phyloP scores from a whole-genome alignment of 192 early-diverging fungal genomes.

The Coemansia sp. region DNA sequence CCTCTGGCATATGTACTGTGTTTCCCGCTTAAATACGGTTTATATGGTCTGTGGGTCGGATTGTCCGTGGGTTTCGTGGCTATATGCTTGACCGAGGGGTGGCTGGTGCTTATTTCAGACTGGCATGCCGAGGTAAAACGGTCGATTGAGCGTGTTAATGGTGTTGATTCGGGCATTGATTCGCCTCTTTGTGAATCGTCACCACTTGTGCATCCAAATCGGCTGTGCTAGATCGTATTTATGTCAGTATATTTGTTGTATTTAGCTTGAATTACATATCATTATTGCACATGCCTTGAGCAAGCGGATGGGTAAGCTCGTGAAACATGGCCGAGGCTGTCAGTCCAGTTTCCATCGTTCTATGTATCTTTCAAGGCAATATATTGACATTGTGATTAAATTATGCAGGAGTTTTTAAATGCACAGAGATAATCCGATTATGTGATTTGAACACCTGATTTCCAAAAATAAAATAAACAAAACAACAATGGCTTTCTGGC shows the following conservation, averaged over 20 bases:
- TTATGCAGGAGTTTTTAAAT: too few relatives aligned
- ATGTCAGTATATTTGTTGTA: not conserved
- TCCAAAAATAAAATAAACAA: too few relatives aligned
- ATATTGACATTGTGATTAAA: too few relatives aligned
- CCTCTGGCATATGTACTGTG: constrained; percentile 54
- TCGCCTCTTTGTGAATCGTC: constrained; percentile 24
- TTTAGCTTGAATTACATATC: not conserved
- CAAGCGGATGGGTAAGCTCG: too few relatives aligned
- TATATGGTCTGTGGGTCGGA: constrained; percentile 67
- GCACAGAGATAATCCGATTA: too few relatives aligned
- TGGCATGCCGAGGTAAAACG: constrained; percentile 34
- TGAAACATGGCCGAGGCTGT: too few relatives aligned
- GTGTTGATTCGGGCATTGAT: constrained; percentile 4
- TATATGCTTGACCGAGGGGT: constrained; percentile 26
- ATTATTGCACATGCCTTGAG: too few relatives aligned
- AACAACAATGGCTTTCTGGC: too few relatives aligned
- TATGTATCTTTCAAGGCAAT: too few relatives aligned
- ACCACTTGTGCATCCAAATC: constrained; percentile 14
- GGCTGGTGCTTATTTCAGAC: constrained; percentile 36
- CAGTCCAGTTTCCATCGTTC: too few relatives aligned
- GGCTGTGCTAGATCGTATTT: not conserved
- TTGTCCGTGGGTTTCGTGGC: constrained; percentile 38
- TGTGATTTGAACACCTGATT: too few relatives aligned
- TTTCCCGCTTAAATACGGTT: constrained; percentile 54
- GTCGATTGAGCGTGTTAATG: constrained; percentile 26